A percentile compares a stretch with the other conserved stretches of the same genome.
These are phyloP conservation scores for Geotrichum ghanense DNA, from an alignment of 805 yeast genomes.

Conservation along the genomic window DNA sequence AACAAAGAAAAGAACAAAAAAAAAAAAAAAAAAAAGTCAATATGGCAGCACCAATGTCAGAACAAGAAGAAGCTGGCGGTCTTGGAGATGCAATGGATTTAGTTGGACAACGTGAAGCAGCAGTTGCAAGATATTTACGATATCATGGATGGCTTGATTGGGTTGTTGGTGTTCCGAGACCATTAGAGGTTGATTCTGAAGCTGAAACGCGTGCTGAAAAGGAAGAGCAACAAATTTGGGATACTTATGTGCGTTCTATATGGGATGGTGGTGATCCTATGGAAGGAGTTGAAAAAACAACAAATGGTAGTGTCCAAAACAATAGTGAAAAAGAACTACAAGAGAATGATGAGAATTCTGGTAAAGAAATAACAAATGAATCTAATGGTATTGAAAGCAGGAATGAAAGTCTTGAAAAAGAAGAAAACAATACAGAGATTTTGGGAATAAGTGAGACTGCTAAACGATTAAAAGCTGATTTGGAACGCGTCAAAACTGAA, in stretches of 20 bases:
- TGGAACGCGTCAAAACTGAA: no score
- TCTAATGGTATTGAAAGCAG: no score
- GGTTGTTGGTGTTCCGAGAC: constrained; percentile 26
- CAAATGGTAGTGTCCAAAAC: neutral
- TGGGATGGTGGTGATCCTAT: neutral
- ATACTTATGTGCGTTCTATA: neutral
- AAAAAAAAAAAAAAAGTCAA: no score
- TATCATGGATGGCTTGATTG: constrained; percentile 36
- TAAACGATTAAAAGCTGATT: neutral
- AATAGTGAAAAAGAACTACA: neutral
- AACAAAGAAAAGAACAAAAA: no score
- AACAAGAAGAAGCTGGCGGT: constrained; percentile 1
- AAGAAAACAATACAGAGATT: no score
- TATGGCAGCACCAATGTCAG: no score
- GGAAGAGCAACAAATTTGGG: neutral
- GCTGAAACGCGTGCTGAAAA: constrained; percentile 8
- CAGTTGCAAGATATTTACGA: constrained; percentile 30
- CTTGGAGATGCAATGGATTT: constrained; percentile 17
- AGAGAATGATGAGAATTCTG: no score
- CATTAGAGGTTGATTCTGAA: constrained; percentile 18
- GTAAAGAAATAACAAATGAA: no score
- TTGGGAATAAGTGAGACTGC: neutral
- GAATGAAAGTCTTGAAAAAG: no score
- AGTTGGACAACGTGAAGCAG: constrained; percentile 30
- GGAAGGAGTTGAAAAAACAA: neutral